phyloP scores from a whole-genome alignment of 2,329 filamentous ascomycete genomes.

The Pleomassaria siparia region DNA sequence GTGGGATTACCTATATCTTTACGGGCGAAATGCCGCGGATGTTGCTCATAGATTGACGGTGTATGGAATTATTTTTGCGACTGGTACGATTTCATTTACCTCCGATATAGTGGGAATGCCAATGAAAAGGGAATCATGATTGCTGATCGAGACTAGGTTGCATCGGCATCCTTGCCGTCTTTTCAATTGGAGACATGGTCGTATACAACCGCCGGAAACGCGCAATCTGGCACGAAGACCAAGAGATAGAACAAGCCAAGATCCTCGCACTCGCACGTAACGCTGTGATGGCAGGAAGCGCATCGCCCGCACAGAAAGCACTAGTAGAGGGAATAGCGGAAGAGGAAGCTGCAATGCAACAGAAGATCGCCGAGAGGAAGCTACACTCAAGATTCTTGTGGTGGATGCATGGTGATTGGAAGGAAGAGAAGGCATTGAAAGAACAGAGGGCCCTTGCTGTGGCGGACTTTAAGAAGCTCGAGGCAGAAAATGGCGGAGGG shows the following conservation, averaged over 20 bases:
- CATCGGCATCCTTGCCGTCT: slow-evolving; percentile 61
- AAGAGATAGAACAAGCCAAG: slow-evolving; percentile 49
- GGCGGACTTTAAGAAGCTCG: slow-evolving; percentile 32
- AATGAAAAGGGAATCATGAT: not conserved
- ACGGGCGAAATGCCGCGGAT: slow-evolving; percentile 53
- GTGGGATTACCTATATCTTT: slow-evolving; percentile 51
- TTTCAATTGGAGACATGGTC: slow-evolving; percentile 67
- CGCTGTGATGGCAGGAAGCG: slow-evolving; percentile 47
- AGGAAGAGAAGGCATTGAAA: slow-evolving; percentile 38
- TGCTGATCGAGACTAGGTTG: slow-evolving; percentile 48
- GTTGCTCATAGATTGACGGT: slow-evolving; percentile 62
- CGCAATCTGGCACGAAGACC: slow-evolving; percentile 60
- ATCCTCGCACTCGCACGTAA: slow-evolving; percentile 48
- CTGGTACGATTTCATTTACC: slow-evolving; percentile 48
- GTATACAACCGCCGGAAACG: slow-evolving; percentile 68
- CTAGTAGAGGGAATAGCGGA: slow-evolving; percentile 63
- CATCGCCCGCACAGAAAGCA: slow-evolving; percentile 54
- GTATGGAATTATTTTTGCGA: slow-evolving; percentile 61
- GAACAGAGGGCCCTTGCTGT: slow-evolving; percentile 37
- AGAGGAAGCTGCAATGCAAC: slow-evolving; percentile 54
- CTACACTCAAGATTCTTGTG: slow-evolving; percentile 33
- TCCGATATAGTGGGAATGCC: not conserved
- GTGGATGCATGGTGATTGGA: slow-evolving; percentile 42
- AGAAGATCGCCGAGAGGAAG: slow-evolving; percentile 38
- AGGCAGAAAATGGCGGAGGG: slow-evolving; percentile 22